Evolutionary conservation across 768 basidiomycete species (phyloP).

Genomic region (Leccinum arenicola): DNA sequence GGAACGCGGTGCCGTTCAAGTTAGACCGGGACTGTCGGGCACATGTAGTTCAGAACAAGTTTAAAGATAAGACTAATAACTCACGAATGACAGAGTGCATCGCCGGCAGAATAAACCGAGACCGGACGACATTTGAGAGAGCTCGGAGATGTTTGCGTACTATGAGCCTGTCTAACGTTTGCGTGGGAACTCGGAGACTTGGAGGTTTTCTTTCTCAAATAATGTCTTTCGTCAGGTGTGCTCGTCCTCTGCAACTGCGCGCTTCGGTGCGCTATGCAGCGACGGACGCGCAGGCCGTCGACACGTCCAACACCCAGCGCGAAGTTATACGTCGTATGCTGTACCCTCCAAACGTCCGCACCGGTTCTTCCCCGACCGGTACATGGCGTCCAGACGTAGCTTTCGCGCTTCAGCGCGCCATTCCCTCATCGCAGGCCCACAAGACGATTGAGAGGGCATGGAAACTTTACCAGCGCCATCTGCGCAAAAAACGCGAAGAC

Average conservation of each 20-base stretch:
- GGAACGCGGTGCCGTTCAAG: background rate
- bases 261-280: constrained; percentile 43
- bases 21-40: constrained; percentile 3
- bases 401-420: constrained; percentile 73
- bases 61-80: background rate
- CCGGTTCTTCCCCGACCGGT: constrained; percentile 71
- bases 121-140: constrained; percentile 10
- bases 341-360: constrained; percentile 76
- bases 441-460: constrained; percentile 91
- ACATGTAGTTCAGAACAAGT: background rate
- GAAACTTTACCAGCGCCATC: constrained; percentile 74
- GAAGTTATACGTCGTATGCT: constrained; percentile 76
- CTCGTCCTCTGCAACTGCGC: constrained; percentile 34
- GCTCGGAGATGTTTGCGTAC: constrained; percentile 11
- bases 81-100: constrained; percentile 17
- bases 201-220: background rate
- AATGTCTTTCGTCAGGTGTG: constrained; percentile 44
- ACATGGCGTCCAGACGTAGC: constrained; percentile 82
- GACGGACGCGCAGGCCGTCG: constrained; percentile 23
- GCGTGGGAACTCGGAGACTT: constrained; percentile 23
- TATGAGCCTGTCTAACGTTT: background rate
- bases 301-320: constrained; percentile 54
- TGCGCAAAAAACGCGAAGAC: constrained; percentile 64
- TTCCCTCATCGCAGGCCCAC: constrained; percentile 87
- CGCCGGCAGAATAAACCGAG: constrained; percentile 27